These are phyloP conservation scores for Cercospora citrullina DNA, from an alignment of 2,329 filamentous ascomycete genomes.

Conservation along the genomic window DNA sequence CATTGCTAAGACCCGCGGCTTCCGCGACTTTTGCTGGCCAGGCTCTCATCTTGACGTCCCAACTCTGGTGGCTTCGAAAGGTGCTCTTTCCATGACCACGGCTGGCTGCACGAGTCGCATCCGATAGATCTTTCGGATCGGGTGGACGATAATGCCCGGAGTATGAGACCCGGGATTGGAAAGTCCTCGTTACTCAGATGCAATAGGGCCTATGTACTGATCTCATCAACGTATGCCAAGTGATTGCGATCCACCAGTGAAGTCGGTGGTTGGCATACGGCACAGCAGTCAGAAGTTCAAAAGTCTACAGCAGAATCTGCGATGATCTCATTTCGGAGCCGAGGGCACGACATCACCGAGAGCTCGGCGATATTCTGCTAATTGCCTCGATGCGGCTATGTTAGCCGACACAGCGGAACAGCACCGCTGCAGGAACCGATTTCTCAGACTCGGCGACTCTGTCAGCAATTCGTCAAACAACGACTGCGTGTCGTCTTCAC, in stretches of 20 bases:
- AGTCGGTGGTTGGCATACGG: background rate
- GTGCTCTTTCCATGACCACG: background rate
- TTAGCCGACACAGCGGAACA: background rate
- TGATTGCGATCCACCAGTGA: background rate
- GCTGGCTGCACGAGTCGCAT: background rate
- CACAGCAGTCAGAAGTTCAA: background rate
- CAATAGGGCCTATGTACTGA: background rate
- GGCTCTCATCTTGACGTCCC: no score
- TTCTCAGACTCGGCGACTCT: constrained; percentile 2
- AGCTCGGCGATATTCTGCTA: background rate
- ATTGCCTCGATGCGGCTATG: background rate
- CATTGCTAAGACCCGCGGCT: background rate
- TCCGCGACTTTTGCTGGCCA: background rate
- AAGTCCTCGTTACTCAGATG: no score
- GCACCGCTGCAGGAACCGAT: background rate
- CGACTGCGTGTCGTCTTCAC: background rate
- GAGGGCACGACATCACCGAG: background rate
- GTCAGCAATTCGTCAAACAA: background rate
- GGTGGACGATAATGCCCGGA: background rate
- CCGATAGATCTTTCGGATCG: background rate
- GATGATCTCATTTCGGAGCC: background rate
- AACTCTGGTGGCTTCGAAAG: background rate
- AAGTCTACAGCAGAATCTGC: background rate
- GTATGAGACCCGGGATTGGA: background rate
- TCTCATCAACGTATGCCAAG: no score